These are phyloP conservation scores for Pythium folliculosum DNA, from an alignment of 352 stramenopile genomes.

Conservation along the genomic window DNA sequence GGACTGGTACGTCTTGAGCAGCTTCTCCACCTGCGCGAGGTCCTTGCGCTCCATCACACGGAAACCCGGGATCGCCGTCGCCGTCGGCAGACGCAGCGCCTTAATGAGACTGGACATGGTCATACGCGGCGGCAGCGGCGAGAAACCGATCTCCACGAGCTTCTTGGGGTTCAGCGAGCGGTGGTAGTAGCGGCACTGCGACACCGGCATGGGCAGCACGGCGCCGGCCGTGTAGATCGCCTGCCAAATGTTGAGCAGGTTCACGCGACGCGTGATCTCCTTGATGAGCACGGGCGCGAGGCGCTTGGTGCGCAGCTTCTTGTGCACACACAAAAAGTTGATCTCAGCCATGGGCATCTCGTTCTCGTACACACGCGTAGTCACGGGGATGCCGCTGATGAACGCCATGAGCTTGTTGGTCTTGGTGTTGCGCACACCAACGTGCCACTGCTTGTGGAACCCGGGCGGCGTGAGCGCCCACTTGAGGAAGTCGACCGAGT, in stretches of 20 bases:
- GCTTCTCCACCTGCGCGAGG: constrained; percentile 43
- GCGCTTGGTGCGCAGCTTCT: constrained; percentile 96
- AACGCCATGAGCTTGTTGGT: constrained; percentile 96
- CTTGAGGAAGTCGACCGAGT: constrained; percentile 80
- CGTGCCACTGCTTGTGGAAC: constrained; percentile 92
- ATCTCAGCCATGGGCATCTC: constrained; percentile 91
- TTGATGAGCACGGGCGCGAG: constrained; percentile 99
- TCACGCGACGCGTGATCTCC: constrained; percentile 98
- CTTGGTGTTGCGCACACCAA: constrained; percentile 93
- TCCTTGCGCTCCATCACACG: constrained; percentile 57
- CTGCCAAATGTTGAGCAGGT: constrained; percentile 92
- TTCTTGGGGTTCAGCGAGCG: constrained; percentile 98
- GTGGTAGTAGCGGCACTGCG: constrained; percentile 96
- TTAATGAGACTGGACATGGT: constrained; percentile 95
- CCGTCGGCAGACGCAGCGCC: constrained; percentile 82
- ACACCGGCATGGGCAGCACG: constrained; percentile 94
- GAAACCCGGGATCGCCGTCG: constrained; percentile 41
- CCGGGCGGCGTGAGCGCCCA: constrained; percentile 94
- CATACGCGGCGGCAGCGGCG: constrained; percentile 89
- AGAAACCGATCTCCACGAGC: constrained; percentile 98
- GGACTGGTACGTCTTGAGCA: constrained; percentile 57
- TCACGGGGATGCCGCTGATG: constrained; percentile 95
- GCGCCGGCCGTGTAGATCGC: constrained; percentile 99
- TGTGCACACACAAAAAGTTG: constrained; percentile 99
- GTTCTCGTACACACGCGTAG: constrained; percentile 60